These are phyloP conservation scores for Phaeosphaeriaceae sp. DNA, from an alignment of 2,329 filamentous ascomycete species.

Conservation along the genomic window DNA sequence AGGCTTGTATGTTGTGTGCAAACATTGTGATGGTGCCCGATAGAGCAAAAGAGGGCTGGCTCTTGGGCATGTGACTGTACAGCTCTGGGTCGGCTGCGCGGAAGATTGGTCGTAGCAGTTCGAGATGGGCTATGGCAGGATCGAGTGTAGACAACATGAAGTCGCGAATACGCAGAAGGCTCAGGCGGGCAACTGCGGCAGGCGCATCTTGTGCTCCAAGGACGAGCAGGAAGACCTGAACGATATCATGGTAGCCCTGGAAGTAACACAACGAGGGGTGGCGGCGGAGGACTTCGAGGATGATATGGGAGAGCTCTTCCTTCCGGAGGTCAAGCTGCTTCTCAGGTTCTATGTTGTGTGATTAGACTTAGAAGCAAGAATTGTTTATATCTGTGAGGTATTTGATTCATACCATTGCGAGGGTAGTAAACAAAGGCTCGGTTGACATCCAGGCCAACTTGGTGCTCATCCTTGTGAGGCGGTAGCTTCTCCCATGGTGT, in stretches of 20 bases:
- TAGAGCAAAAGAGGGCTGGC: slow-evolving; percentile 89
- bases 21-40: slow-evolving; percentile 95
- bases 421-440: slow-evolving; percentile 98
- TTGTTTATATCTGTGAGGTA: not conserved
- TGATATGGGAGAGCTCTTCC: slow-evolving; percentile 77
- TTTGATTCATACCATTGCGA: slow-evolving; percentile 59
- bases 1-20: slow-evolving; percentile 91
- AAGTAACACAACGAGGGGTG: slow-evolving; percentile 92
- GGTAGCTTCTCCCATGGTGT: slow-evolving; percentile 67
- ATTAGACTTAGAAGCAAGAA: slow-evolving; percentile 2
- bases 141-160: slow-evolving; percentile 93
- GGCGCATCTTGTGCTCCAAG: slow-evolving; percentile 68
- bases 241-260: slow-evolving; percentile 98
- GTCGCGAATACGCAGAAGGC: slow-evolving; percentile 87
- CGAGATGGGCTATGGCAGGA: slow-evolving; percentile 83
- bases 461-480: slow-evolving; percentile 84
- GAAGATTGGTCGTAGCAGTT: slow-evolving; percentile 83
- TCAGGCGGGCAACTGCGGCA: slow-evolving; percentile 77
- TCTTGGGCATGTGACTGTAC: slow-evolving; percentile 74
- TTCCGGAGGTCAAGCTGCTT: slow-evolving; percentile 75
- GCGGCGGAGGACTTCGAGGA: slow-evolving; percentile 78
- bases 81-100: slow-evolving; percentile 73
- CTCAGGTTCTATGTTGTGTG: slow-evolving; percentile 67
- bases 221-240: slow-evolving; percentile 90
- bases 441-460: slow-evolving; percentile 91